Evolutionary conservation across 805 yeast genomes (phyloP).

Genomic region (Schizosaccharomyces octosporus): DNA sequence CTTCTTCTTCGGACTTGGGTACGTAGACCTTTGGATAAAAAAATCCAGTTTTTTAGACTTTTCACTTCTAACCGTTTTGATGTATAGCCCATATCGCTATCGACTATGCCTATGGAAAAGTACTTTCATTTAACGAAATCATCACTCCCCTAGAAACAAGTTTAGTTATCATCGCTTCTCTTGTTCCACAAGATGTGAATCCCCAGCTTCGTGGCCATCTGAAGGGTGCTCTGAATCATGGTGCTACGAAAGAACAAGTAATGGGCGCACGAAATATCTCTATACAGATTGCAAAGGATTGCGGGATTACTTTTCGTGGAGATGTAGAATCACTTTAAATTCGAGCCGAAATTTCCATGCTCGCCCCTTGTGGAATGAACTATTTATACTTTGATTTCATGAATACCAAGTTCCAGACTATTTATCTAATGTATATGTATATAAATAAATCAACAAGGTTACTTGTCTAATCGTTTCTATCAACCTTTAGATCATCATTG

Average conservation of each 20-base stretch:
- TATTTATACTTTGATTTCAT: too few species aligned
- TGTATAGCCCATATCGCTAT: constrained; percentile 35
- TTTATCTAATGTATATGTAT: too few species aligned
- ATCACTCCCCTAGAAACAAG: constrained; percentile 48
- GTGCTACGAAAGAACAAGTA: constrained; percentile 41
- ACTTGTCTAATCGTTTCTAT: too few species aligned
- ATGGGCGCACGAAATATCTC: constrained; percentile 35
- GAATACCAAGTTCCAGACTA: too few species aligned
- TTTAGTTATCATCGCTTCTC: constrained; percentile 47
- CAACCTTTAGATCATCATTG: too few species aligned
- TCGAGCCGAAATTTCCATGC: not conserved
- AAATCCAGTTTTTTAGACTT: too few species aligned
- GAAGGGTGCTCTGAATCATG: constrained; percentile 61
- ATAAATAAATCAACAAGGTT: too few species aligned
- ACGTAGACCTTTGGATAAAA: not conserved
- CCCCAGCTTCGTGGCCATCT: constrained; percentile 83
- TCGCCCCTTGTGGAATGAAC: not conserved
- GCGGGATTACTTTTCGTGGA: constrained; percentile 22
- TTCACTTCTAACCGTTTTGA: too few species aligned
- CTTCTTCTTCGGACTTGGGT: constrained; percentile 57
- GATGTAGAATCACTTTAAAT: not conserved
- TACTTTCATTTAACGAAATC: constrained; percentile 42
- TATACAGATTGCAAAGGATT: constrained; percentile 44
- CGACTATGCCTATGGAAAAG: constrained; percentile 51
- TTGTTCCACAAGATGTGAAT: constrained; percentile 80